Evolutionary conservation across 306 rosid species (phyloP), one percentile per base, ranked within the genome.

Genomic region (Senna tora): DNA sequence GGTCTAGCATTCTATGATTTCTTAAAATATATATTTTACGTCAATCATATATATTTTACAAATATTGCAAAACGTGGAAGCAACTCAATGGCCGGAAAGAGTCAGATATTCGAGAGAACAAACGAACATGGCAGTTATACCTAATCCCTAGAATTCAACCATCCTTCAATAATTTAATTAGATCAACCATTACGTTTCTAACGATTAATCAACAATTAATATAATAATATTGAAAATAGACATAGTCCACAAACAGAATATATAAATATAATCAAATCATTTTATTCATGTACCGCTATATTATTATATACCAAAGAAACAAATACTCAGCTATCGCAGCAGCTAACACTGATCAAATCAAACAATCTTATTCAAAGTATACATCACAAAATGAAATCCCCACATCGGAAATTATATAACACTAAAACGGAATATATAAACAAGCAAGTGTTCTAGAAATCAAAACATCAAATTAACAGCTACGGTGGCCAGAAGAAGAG

Each of bases 371-470:
- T 42, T 64, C 42, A 38, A 32, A 8, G 5, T 46, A 9, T 21
- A 65, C 25, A 52, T 9, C 28, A 42, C 8, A 7, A 36, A 36
- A 4, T 36, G 5, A 36, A 7, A 36, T 7, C 0, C 39, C n/a
- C n/a, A n/a, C n/a, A n/a, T n/a, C n/a, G n/a, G n/a, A n/a, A n/a
- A n/a, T n/a, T n/a, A n/a, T 36, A 25, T 19, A 33, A 47, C 19
- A n/a, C n/a, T n/a, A n/a, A n/a, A n/a, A n/a, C n/a, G n/a, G n/a
- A n/a, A n/a, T n/a, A n/a, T n/a, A n/a, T n/a, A n/a, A n/a, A n/a
- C n/a, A n/a, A n/a, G n/a, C n/a, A n/a, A n/a, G n/a, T 65, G 43
- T 17, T 59, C 66, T 83, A 71, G 66, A 80, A 80, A 69, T 15
- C 5, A 60, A 39, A 54, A 54, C 17, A 77, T 30, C 17, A 69